Conservation (phyloP, 1,284 basidiomycete species). For the Leccinum colubrinum region DNA sequence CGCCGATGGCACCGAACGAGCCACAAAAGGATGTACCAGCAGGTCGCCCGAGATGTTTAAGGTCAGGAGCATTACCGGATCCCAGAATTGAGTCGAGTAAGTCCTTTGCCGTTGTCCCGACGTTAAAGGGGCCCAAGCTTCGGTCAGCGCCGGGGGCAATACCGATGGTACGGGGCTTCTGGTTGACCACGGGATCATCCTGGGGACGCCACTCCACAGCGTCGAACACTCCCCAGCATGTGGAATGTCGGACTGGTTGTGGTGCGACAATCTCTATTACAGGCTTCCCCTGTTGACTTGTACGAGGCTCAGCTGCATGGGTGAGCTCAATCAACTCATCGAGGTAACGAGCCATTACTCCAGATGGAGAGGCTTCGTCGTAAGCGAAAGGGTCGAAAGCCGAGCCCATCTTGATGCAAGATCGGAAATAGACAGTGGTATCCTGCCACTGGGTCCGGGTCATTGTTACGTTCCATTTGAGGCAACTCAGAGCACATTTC, state of each 20-base stretch:
- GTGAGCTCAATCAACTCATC: constrained; percentile 24
- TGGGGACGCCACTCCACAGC: constrained; percentile 31
- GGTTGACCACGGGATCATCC: constrained; percentile 33
- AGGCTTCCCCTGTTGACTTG: neutral
- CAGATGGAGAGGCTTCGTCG: constrained; percentile 16
- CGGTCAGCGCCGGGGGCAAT: constrained; percentile 30
- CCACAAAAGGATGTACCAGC: constrained; percentile 25
- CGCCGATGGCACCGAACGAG: constrained; percentile 24
- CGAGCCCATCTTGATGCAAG: constrained; percentile 30
- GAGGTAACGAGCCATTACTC: constrained; percentile 21
- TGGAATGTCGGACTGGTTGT: constrained; percentile 13
- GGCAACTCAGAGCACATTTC: constrained; percentile 23
- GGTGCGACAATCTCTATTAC: constrained; percentile 14
- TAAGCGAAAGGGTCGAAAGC: constrained; percentile 29
- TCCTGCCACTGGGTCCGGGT: constrained; percentile 28
- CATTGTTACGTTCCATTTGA: constrained; percentile 31
- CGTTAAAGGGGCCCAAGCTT: neutral
- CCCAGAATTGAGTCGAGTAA: constrained; percentile 31
- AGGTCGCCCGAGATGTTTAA: constrained; percentile 7
- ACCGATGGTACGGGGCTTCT: constrained; percentile 27
- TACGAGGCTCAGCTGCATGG: neutral
- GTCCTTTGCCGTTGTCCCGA: constrained; percentile 26
- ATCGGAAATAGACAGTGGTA: constrained; percentile 22
- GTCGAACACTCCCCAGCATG: constrained; percentile 13
- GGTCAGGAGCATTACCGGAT: constrained; percentile 4